phyloP scores from a whole-genome alignment of 2,329 filamentous ascomycete species.

The Aureobasidium namibiae region DNA sequence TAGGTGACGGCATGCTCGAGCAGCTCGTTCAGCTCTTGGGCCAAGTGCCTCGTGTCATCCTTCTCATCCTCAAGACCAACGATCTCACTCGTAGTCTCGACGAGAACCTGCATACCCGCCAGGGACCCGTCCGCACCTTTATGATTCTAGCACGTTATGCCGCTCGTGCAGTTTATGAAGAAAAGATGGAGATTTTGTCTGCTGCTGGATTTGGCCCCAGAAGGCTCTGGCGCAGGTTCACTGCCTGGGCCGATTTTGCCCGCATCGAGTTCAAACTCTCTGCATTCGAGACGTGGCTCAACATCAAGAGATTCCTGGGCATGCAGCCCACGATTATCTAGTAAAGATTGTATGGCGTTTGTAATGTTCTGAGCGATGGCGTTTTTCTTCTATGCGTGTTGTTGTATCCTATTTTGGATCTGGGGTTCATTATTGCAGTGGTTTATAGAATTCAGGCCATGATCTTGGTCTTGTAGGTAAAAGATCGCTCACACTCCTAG shows the following conservation, averaged over 20 bases:
- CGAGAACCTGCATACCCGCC: conserved; percentile 71
- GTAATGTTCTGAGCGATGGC: conserved; percentile 2
- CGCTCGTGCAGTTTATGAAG: conserved; percentile 53
- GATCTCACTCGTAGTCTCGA: conserved; percentile 90
- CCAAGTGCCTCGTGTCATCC: conserved; percentile 81
- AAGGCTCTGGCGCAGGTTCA: conserved; percentile 44
- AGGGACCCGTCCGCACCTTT: conserved; percentile 54
- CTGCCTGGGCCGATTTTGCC: conserved; percentile 46
- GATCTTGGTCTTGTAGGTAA: neutral
- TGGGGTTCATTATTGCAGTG: neutral
- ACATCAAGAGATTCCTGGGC: conserved; percentile 42
- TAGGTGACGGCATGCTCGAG: conserved; percentile 81
- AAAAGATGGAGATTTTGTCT: conserved; percentile 45
- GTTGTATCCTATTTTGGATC: neutral
- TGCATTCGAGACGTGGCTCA: conserved; percentile 50
- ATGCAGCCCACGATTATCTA: conserved; percentile 7
- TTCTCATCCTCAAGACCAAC: conserved; percentile 95
- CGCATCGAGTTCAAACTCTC: conserved; percentile 50
- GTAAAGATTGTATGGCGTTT: conserved; percentile 3
- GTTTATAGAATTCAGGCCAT: neutral
- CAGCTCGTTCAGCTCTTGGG: conserved; percentile 83
- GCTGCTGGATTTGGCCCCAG: conserved; percentile 44
- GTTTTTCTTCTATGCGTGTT: neutral
- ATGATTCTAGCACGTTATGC: conserved; percentile 58
- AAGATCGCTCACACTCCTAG: neutral